phyloP scores from a whole-genome alignment of 148 eudicot species.

The Pharnaceum exiguum region DNA sequence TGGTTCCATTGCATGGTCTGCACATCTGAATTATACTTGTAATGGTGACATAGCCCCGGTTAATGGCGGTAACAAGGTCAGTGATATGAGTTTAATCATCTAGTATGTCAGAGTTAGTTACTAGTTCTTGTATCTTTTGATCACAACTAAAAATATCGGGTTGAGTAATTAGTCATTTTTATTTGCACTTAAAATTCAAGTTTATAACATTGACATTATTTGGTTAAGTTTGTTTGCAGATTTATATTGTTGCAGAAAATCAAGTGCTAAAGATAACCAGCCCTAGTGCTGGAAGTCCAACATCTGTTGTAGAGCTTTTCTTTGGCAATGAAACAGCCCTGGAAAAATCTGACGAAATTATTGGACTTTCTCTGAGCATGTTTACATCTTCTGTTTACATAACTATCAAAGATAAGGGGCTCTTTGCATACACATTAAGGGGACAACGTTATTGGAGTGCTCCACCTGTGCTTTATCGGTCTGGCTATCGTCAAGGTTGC shows the following conservation, averaged over 20 bases:
- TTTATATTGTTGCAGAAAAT: conserved; percentile 82
- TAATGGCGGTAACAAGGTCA: conserved; percentile 66
- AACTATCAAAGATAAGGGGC: conserved; percentile 52
- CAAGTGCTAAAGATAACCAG: conserved; percentile 51
- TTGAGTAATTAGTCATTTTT: too few species aligned
- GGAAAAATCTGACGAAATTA: conserved; percentile 47
- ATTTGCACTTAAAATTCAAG: too few species aligned
- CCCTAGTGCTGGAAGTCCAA: conserved; percentile 29
- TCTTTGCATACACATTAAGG: conserved; percentile 51
- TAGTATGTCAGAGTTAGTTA: too few species aligned
- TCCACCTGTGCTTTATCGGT: conserved; percentile 53
- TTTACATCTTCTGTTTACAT: conserved; percentile 59
- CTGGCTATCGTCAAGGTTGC: conserved; percentile 80
- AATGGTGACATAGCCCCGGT: conserved; percentile 56
- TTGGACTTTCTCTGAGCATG: conserved; percentile 62
- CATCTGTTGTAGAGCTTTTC: conserved; percentile 52
- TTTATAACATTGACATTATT: too few species aligned
- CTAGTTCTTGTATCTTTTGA: too few species aligned
- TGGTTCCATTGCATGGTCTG: conserved; percentile 64
- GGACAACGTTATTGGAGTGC: conserved; percentile 68
- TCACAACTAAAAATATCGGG: background rate
- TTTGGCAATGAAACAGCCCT: conserved; percentile 41
- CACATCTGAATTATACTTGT: conserved; percentile 63
- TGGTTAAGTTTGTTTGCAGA: conserved; percentile 54
- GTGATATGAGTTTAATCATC: background rate